Percentiles rank a stretch among this genome's conserved stretches.
These are phyloP conservation scores for Phialocephala subalpina DNA, from an alignment of 2,329 filamentous ascomycete species.

Conservation along the genomic window DNA sequence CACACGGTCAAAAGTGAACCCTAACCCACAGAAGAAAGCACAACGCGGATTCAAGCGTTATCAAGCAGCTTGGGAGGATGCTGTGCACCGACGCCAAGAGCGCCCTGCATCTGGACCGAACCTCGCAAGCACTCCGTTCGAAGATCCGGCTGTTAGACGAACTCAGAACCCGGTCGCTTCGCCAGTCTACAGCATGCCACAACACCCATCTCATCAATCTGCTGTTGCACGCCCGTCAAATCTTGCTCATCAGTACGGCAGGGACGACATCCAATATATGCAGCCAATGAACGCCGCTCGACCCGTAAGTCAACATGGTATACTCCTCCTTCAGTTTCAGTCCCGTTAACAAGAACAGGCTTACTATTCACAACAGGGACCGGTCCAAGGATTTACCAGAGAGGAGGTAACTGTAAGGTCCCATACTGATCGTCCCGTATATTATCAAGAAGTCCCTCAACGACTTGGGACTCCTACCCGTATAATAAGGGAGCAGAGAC, in stretches of 20 bases:
- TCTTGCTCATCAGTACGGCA: slow-evolving; percentile 4
- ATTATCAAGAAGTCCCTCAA: slow-evolving; percentile 32
- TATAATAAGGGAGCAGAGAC: slow-evolving; percentile 29
- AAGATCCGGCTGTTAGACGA: not conserved
- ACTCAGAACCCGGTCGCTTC: not conserved
- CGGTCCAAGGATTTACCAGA: slow-evolving; percentile 27
- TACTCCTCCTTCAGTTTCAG: not conserved
- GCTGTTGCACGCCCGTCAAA: not conserved
- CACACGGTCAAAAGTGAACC: slow-evolving; percentile 30
- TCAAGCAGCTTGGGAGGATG: slow-evolving; percentile 46
- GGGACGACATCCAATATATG: not conserved
- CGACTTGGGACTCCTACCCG: slow-evolving; percentile 30
- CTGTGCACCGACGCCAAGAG: slow-evolving; percentile 37
- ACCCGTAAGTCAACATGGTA: not conserved
- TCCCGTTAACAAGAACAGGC: slow-evolving; percentile 35
- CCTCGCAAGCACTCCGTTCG: not conserved
- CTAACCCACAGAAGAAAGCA: slow-evolving; percentile 30
- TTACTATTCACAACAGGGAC: slow-evolving; percentile 31
- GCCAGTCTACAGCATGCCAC: not conserved
- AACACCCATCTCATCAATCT: not conserved
- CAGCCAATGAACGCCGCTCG: not conserved
- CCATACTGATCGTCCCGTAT: slow-evolving; percentile 33
- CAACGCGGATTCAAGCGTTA: slow-evolving; percentile 45
- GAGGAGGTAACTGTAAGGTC: slow-evolving; percentile 40
- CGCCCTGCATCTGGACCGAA: not conserved